Percentiles rank a stretch among this genome's conserved stretches.
Evolutionary conservation across 2,329 filamentous ascomycete species (phyloP).

Genomic region (Penicillium sp.): DNA sequence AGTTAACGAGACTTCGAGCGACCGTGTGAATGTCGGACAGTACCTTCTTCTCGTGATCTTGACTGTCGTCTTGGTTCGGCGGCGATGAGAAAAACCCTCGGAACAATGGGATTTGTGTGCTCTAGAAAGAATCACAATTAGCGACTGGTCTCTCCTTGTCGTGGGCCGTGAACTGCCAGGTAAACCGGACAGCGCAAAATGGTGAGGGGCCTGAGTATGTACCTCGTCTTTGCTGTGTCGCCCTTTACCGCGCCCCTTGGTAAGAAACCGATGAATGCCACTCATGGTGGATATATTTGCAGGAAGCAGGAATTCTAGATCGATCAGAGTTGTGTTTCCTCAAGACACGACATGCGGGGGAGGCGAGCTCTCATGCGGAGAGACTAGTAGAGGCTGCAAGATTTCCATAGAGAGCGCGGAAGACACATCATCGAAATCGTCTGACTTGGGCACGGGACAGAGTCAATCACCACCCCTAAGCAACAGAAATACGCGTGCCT

Average conservation of each 20-base stretch:
- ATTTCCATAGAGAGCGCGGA: constrained; percentile 23
- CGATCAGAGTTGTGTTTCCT: not conserved
- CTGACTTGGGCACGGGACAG: constrained; percentile 17
- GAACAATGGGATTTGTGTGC: constrained; percentile 24
- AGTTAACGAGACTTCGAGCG: constrained; percentile 11
- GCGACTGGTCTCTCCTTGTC: not conserved
- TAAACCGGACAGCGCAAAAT: not conserved
- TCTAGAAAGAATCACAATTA: constrained; percentile 18
- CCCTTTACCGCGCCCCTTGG: constrained; percentile 25
- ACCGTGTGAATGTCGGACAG: not conserved
- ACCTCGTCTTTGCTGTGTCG: constrained; percentile 38
- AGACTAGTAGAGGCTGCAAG: constrained; percentile 28
- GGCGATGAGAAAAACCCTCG: constrained; percentile 35
- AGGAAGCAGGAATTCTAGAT: constrained; percentile 6
- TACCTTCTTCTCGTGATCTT: constrained; percentile 38
- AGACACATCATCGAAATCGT: constrained; percentile 24
- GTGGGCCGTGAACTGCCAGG: not conserved
- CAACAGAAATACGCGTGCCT: not conserved
- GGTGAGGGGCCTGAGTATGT: not conserved
- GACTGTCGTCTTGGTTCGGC: constrained; percentile 16
- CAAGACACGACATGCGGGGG: constrained; percentile 26
- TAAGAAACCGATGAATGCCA: constrained; percentile 43
- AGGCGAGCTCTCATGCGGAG: constrained; percentile 9
- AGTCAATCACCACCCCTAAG: not conserved
- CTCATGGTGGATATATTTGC: constrained; percentile 31